phyloP scores from a whole-genome alignment of 805 yeast species.

The Candida corydali region DNA sequence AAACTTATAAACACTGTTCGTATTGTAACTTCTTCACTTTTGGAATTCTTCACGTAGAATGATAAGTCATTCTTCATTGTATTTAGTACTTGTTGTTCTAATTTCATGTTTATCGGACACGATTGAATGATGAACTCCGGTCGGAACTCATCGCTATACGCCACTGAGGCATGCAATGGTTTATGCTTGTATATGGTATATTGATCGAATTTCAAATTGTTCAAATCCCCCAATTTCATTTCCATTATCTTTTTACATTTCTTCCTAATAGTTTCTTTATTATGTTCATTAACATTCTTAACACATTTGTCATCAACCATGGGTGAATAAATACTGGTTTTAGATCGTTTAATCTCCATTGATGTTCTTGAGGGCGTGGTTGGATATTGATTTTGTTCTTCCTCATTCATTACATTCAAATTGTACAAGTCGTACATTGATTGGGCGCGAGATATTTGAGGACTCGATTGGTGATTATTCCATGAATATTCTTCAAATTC shows the following conservation, averaged over 20 bases:
- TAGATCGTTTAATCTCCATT: constrained; percentile 16
- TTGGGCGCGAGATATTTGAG: constrained; percentile 28
- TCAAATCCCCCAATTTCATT: constrained; percentile 1
- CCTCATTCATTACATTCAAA: constrained; percentile 7
- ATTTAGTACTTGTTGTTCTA: constrained; percentile 44
- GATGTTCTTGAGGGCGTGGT: neutral
- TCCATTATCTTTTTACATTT: constrained; percentile 26
- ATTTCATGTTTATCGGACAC: constrained; percentile 47
- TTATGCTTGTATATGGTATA: constrained; percentile 13
- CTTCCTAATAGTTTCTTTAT: constrained; percentile 14
- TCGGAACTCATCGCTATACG: constrained; percentile 47
- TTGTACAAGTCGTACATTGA: constrained; percentile 29
- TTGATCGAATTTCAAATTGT: neutral
- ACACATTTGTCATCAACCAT: constrained; percentile 13
- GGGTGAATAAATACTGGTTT: constrained; percentile 22
- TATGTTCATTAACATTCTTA: constrained; percentile 18
- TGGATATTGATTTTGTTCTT: neutral
- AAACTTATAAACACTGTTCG: constrained; percentile 40
- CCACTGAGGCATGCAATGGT: constrained; percentile 30
- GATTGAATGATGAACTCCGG: constrained; percentile 54
- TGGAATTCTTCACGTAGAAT: constrained; percentile 36
- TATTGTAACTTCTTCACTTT: constrained; percentile 26
- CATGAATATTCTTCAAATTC: constrained; percentile 29
- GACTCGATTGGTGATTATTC: constrained; percentile 12
- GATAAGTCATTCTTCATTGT: constrained; percentile 53